Percentiles rank a stretch among this genome's conserved stretches.
Conservation (phyloP, 2,329 filamentous ascomycete genomes). For the Talaromyces sp. region DNA sequence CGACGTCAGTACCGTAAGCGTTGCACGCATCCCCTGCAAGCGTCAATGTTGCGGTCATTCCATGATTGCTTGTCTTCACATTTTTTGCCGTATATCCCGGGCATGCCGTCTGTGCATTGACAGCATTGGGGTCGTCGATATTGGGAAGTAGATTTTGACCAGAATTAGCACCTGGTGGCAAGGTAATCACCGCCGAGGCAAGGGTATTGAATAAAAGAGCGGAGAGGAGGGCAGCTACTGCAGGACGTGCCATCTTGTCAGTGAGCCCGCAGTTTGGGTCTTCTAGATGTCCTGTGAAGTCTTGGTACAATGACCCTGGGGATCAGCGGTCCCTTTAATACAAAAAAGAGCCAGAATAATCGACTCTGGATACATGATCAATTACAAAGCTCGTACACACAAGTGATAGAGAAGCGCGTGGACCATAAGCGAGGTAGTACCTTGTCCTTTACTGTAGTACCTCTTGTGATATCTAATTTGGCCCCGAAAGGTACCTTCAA, state of each 20-base stretch:
- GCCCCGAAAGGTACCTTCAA: neutral
- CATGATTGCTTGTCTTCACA: constrained; percentile 29
- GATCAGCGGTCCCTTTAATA: neutral
- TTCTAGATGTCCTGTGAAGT: neutral
- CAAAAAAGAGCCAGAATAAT: neutral
- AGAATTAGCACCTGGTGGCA: neutral
- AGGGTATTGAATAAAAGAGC: neutral
- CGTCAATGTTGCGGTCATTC: constrained; percentile 38
- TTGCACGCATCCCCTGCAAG: constrained; percentile 58
- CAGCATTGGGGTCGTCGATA: constrained; percentile 57
- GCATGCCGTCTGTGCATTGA: constrained; percentile 58
- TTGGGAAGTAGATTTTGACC: constrained; percentile 46
- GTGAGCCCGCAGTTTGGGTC: neutral
- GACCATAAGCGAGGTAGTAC: neutral
- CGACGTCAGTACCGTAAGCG: constrained; percentile 70
- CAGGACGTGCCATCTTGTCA: neutral
- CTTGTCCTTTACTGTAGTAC: too few relatives aligned
- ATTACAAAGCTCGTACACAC: neutral
- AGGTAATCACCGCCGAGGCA: neutral
- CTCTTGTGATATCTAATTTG: too few relatives aligned
- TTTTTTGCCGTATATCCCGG: constrained; percentile 53
- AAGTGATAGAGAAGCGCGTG: neutral
- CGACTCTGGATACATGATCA: neutral
- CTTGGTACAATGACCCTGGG: neutral
- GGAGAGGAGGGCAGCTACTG: neutral